Base-by-base conservation (phyloP, 352 stramenopile species). In the Pythium pectinolyticum region DNA sequence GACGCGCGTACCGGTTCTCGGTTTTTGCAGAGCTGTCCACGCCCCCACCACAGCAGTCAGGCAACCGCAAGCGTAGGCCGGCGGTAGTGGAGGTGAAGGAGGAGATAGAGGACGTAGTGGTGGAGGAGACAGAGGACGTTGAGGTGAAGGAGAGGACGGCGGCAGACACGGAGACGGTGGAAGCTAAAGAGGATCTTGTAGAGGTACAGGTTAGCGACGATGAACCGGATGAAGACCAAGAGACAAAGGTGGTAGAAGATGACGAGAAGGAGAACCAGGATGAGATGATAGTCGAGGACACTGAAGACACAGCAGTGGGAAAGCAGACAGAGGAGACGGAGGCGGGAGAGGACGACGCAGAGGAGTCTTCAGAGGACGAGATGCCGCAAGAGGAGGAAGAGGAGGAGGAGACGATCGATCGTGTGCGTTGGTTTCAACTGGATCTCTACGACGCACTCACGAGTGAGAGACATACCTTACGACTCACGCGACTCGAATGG, bases 401-500 rank as follows among this genome's bases (percentile, higher is more conserved):
- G 22, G 25, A 46, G n/a, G 39, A 46, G 19, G 39, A 41, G 35
- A 3, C 35, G 35, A 17, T 48, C 5, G 43, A 50, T 50, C 43
- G 24, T 5, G 24, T 50, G 9, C 43, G 24, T 5, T 65, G 67
- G 22, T 72, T 88, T 49, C 62, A 57, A 5, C 17, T 88, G 3
- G 49, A 73, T 30, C 51, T 88, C 17, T 88, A 88, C 46, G 69
- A 88, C 28, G 57, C 67, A 1, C 3, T 17, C 0, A 57, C 56
- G 14, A 74, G 59, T 14, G 27, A 34, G 0, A 63, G 41, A 12
- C 28, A 39, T 8, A 55, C 3, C 22, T 48, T 86, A 7, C 22
- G 69, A 5, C 35, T 86, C 8, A 63, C 57, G 2, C 70, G 69
- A 17, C 61, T 88, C 6, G 75, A 84, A 41, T 80, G 64, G 63